Evolutionary conservation across 2,329 filamentous ascomycete genomes (phyloP), one percentile per base, ranked within the genome.

Genomic region (Epichloe glyceriae): DNA sequence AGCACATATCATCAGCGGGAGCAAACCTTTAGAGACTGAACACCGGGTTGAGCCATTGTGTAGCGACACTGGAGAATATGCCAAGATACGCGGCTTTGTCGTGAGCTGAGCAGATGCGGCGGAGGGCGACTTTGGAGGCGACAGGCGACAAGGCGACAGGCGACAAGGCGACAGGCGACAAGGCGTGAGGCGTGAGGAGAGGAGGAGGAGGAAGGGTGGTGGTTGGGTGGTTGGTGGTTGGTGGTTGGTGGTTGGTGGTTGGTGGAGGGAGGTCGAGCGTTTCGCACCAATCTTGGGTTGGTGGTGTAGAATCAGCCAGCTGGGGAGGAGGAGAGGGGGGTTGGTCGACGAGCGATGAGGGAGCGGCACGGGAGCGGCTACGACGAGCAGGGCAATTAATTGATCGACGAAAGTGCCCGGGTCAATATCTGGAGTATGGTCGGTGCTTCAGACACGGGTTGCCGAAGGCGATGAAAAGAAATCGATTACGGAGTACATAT

Each of bases 21-120:
- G 67, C 74, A 60, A 74, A 93, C 88, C 87, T 95, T 95, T 67
- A 95, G 74, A 61, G 88, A 94, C 74, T 94, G 88, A 64, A 90
- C 91, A 64, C 86, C 86, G 55, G 84, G 85, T 69, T 85, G 82
- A 64, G 86, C 85, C 78, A 91, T 91, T 80, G 47, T 55, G 48
- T 47, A 51, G 51, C 39, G 42, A 47, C 26, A 50, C 52, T 50
- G 35, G 35, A 26, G 33, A 38, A 26, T 43, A 50, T 47, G 34
- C 19, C 19, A 19, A 37, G 19, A 19, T 39, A 33, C 15, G 37
- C 43, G 42, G 39, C 49, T 39, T 49, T 41, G 39, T 43, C 42
- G 12, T 40, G 46, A 22, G 38, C 42, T 35, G 41, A 33, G 51
- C 38, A 47, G 50, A 49, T 53, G 54, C 45, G 49, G 47, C 49